phyloP scores from a whole-genome alignment of 164 flowering plant species.

The Houttuynia cordata region DNA sequence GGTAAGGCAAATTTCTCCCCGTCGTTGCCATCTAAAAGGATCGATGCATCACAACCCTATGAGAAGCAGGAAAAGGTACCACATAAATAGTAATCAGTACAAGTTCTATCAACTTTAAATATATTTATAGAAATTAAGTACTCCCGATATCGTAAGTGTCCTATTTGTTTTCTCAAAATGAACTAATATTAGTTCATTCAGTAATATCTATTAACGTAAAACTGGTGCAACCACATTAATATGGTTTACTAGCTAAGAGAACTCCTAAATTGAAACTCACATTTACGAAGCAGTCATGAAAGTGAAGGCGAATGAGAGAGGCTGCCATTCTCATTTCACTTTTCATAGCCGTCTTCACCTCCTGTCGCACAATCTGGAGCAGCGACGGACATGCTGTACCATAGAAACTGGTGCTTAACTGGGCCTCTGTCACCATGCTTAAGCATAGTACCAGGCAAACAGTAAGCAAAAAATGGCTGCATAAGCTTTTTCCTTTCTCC shows the following conservation, averaged over 20 bases:
- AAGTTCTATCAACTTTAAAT: background rate
- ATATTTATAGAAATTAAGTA: no score
- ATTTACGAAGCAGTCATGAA: constrained; percentile 90
- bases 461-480: background rate
- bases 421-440: constrained; percentile 21
- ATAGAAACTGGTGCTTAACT: constrained; percentile 38
- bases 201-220: no score
- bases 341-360: constrained; percentile 37
- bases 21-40: constrained; percentile 52
- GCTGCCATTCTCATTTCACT: constrained; percentile 66
- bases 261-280: constrained; percentile 19
- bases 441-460: constrained; percentile 12
- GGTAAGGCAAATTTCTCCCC: constrained; percentile 52
- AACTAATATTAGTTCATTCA: no score
- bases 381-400: constrained; percentile 39
- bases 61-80: background rate
- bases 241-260: no score
- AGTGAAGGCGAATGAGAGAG: constrained; percentile 72
- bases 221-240: no score
- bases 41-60: constrained; percentile 79
- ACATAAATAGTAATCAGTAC: background rate
- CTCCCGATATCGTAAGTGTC: no score
- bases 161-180: no score
- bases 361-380: constrained; percentile 26
- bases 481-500: constrained; percentile 3